Evolutionary conservation across 768 basidiomycete genomes (phyloP), one percentile per base, ranked within the genome.

Genomic region (Russula brevipes): DNA sequence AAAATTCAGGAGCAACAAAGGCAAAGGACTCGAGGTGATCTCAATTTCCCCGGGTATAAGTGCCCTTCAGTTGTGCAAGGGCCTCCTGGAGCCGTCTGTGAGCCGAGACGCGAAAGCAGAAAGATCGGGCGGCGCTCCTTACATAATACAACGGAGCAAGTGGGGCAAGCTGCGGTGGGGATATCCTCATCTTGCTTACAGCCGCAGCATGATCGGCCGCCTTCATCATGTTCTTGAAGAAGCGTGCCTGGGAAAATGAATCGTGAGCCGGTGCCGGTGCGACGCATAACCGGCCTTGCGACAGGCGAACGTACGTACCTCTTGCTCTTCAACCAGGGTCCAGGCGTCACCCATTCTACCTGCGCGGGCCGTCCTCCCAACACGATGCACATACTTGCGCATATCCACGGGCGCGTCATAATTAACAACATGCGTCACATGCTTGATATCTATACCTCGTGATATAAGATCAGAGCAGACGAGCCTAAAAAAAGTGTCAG

Each of bases 361-460:
- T 3, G 97, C 97, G 55, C 97, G 83, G 3, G 97, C 97, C 5
- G 97, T 98, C 49, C 97, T 82, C 24, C 97, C 97, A 9, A 95
- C 96, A 57, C 97, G 88, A 74, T 99, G 97, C 11, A 99, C 91
- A 71, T 99, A 99, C 73, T 98, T 98, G 55, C 93, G 83, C 84
- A 98, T 94, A 73, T 98, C 97, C n/a, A 97, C 82, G 9, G 97
- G 95, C 2, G 85, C 87, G 72, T 99, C 97, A 73, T 99, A 98
- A 70, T 88, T 94, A 52, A 99, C 84, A 36, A 99, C 96, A 73
- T 97, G 91, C 3, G 87, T 84, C 39, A 98, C 92, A 66, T 92
- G 85, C 61, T 86, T 89, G 61, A 99, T 90, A 70, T 98, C 96
- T 63, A 98, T 94, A 11, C 97, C 97, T 61, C 97, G 86, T 3